Base-by-base conservation (phyloP, 805 yeast species). In the Schwanniomyces vanrijiae region DNA sequence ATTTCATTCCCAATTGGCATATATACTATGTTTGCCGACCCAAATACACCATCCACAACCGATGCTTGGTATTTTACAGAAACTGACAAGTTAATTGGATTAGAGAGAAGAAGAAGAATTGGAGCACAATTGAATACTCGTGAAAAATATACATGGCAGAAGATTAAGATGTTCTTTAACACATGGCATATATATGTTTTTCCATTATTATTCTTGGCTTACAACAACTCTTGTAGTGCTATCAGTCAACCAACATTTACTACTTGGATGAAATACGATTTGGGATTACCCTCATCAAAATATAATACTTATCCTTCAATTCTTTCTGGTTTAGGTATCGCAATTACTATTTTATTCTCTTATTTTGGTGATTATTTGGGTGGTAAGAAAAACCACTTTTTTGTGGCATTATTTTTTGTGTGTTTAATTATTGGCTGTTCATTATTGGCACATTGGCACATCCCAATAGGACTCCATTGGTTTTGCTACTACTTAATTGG, bases 141-240 rank as follows among this genome's bases (percentile, higher is more conserved):
- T 55, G 67, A 65, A 28, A 68, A 64, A 21, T 76, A 75, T 54
- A 69, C 80, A 2, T 58, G 65, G 65, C 41, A 46, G 5, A 73
- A 70, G 48, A 64, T 76, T 49, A 73, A 68, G 49, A 44, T 68
- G 1, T 72, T 70, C 52, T 76, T 76, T 61, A 64, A 52, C 47
- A 73, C 80, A 4, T 77, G 82, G 82, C 82, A 77, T 58, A 62
- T 73, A 19, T 71, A 56, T 39, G 70, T 73, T 14, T 76, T 76
- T 54, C 80, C 80, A 21, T 44, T 66, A 2, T 33, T 70, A 28
- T 69, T 69, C 48, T 61, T 68, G 50, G 63, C 69, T 8, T 70
- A 65, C 52, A 69, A 70, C 50, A 70, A 70, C 47, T 34, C 64
- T 3, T 57, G 69, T 53, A 45, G 62, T 21, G 72, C 75, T 1